These are phyloP conservation scores for Prunus davidiana DNA, from an alignment of 306 rosid species.

Conservation along the genomic window DNA sequence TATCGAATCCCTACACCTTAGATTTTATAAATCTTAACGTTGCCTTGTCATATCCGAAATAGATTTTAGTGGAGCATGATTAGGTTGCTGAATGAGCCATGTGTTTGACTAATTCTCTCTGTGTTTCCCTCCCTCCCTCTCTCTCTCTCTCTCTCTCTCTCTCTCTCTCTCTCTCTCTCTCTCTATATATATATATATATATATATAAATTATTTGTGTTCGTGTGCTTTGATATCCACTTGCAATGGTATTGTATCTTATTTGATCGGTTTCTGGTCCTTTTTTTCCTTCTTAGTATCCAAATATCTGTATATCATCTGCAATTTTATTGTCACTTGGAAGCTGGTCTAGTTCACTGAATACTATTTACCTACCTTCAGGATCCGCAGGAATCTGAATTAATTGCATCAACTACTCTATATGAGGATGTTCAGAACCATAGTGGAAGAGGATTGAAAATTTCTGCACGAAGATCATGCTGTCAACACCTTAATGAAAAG, in stretches of 20 bases:
- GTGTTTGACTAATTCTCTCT: not conserved
- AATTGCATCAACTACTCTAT: constrained; percentile 33
- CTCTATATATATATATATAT: not conserved
- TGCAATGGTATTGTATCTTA: not conserved
- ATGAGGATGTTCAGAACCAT: constrained; percentile 43
- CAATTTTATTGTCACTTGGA: constrained; percentile 13
- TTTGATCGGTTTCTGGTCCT: not conserved
- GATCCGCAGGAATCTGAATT: constrained; percentile 49
- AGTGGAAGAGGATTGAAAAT: constrained; percentile 31
- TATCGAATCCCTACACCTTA: not conserved
- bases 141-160: not conserved
- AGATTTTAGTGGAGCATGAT: not conserved
- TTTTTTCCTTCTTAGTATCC: not conserved
- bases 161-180: not conserved
- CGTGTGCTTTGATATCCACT: not conserved
- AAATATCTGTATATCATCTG: not conserved
- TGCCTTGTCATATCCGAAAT: not conserved
- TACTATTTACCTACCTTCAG: constrained; percentile 32
- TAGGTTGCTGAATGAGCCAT: not conserved
- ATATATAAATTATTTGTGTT: not conserved
- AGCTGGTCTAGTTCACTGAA: constrained; percentile 22
- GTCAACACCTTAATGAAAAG: constrained; percentile 52
- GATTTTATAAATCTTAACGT: not conserved
- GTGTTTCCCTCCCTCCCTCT: not conserved
- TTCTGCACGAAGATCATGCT: constrained; percentile 41